These are phyloP conservation scores for Solanum paucissectum DNA, from an alignment of 257 asterid species.

Conservation along the genomic window DNA sequence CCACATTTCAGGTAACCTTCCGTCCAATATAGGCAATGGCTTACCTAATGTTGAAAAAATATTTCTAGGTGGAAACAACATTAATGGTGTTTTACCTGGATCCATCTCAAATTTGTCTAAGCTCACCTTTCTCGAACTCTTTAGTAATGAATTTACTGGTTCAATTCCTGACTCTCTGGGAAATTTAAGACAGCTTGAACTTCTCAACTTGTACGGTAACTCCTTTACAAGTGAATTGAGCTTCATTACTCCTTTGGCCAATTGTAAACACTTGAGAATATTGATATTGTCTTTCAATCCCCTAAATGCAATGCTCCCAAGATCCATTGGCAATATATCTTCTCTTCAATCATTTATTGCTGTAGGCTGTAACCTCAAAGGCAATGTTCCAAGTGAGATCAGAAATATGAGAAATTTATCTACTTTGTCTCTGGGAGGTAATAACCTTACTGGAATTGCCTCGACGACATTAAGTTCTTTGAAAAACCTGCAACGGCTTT, in stretches of 20 bases:
- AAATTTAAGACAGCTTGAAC: neutral
- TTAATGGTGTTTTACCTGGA: conserved; percentile 5
- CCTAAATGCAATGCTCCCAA: neutral
- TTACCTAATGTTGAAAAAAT: neutral
- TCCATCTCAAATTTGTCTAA: conserved; percentile 10
- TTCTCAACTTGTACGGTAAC: neutral
- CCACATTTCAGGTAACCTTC: conserved; percentile 17
- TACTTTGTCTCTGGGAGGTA: neutral
- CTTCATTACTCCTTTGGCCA: conserved; percentile 18
- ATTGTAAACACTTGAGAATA: neutral
- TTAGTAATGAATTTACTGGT: neutral
- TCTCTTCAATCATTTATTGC: neutral
- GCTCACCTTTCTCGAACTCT: neutral
- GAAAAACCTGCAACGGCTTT: conserved; percentile 1
- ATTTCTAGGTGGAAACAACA: neutral
- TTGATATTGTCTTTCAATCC: neutral
- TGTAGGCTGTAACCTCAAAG: neutral
- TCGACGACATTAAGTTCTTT: conserved; percentile 1
- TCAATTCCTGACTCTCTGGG: conserved; percentile 9
- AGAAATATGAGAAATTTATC: conserved; percentile 16
- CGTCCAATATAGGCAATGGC: neutral
- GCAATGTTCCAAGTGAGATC: neutral
- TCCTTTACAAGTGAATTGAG: neutral
- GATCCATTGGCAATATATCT: neutral
- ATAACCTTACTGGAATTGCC: conserved; percentile 11